phyloP scores from a whole-genome alignment of 371 early-diverging fungal species.

The Fennellomyces sp. region DNA sequence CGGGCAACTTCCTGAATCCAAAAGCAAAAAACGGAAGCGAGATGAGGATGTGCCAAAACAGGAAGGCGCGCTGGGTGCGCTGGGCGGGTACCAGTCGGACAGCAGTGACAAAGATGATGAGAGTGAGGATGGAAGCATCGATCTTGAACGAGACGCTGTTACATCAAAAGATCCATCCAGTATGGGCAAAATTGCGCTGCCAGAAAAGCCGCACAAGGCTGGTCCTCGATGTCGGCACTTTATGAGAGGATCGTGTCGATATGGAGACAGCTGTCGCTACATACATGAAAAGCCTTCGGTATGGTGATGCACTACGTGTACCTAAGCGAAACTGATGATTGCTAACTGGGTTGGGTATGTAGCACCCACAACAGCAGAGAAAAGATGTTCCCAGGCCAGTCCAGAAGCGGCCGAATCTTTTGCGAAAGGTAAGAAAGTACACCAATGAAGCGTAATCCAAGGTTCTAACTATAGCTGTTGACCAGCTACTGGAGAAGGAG shows the following conservation, averaged over 20 bases:
- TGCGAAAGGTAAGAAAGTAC: constrained; percentile 40
- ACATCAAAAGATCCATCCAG: constrained; percentile 57
- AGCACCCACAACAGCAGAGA: constrained; percentile 24
- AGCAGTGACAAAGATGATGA: constrained; percentile 5
- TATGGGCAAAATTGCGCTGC: constrained; percentile 44
- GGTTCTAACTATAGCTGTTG: not conserved
- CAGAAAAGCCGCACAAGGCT: constrained; percentile 19
- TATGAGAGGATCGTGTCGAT: constrained; percentile 40
- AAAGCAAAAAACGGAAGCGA: constrained; percentile 6
- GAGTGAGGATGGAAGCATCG: constrained; percentile 38
- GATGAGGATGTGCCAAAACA: constrained; percentile 7
- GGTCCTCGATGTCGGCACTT: constrained; percentile 52
- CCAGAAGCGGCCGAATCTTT: constrained; percentile 39
- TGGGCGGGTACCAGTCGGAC: constrained; percentile 32
- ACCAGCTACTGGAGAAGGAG: constrained; percentile 4
- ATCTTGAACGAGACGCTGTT: constrained; percentile 53
- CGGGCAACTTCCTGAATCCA: constrained; percentile 24
- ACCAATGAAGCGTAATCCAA: not conserved
- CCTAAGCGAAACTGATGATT: not conserved
- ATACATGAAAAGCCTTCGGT: constrained; percentile 47
- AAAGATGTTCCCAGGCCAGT: constrained; percentile 16
- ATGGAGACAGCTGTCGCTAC: constrained; percentile 51
- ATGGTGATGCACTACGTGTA: not conserved
- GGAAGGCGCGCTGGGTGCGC: constrained; percentile 11
- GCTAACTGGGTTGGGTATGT: not conserved